phyloP scores from a whole-genome alignment of 768 basidiomycete genomes.

The Nidula microcarpa region DNA sequence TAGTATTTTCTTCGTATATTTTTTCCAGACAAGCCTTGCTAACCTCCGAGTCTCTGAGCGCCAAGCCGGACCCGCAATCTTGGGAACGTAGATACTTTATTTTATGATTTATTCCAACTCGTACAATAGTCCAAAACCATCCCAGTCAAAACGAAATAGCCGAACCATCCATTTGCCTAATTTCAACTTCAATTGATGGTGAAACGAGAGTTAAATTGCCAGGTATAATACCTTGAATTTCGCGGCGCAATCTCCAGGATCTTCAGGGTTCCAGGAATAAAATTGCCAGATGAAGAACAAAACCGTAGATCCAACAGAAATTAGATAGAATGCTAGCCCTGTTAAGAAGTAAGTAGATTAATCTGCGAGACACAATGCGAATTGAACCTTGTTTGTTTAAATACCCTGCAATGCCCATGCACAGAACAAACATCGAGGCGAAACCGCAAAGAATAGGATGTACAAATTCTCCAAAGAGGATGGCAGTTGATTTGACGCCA shows the following conservation, averaged over 20 bases:
- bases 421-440: conserved; percentile 31
- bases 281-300: conserved; percentile 4
- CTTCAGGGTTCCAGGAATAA: neutral
- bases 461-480: conserved; percentile 42
- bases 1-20: no score
- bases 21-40: neutral
- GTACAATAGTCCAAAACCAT: neutral
- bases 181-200: neutral
- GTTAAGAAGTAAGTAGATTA: no score
- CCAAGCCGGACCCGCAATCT: neutral
- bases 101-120: neutral
- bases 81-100: neutral
- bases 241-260: neutral
- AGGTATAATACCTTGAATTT: conserved; percentile 1
- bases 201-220: neutral
- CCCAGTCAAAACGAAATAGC: neutral
- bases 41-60: neutral
- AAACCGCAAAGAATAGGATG: conserved; percentile 38
- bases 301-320: conserved; percentile 1
- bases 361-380: no score
- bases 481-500: conserved; percentile 53
- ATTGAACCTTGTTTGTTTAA: neutral
- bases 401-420: conserved; percentile 7
- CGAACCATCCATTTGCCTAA: neutral
- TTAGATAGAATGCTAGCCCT: neutral